These are phyloP conservation scores for Psophocarpus tetragonolobus DNA, from an alignment of 306 rosid genomes.

Conservation along the genomic window DNA sequence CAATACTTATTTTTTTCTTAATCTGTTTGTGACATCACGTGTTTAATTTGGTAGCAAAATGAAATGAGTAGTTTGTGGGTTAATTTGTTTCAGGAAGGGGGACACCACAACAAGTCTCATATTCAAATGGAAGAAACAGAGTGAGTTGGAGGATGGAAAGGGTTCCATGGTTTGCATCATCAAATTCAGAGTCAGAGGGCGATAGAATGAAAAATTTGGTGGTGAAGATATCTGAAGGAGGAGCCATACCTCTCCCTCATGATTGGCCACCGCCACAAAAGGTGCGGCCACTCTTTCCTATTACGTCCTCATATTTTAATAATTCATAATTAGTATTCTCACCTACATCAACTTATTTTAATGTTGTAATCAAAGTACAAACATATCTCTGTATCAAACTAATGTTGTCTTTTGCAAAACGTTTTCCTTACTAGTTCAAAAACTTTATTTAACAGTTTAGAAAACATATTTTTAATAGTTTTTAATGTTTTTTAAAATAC, in stretches of 20 bases:
- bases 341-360: too few species aligned
- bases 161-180: constrained; percentile 29
- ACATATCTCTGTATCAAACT: too few species aligned
- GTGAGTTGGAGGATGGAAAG: constrained; percentile 8
- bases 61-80: not conserved
- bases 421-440: too few species aligned
- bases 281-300: constrained; percentile 24
- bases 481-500: too few species aligned
- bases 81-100: constrained; percentile 33
- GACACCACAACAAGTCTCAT: not conserved
- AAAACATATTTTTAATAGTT: too few species aligned
- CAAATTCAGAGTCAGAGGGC: constrained; percentile 4
- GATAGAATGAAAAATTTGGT: not conserved
- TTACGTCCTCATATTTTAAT: too few species aligned
- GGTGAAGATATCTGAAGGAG: constrained; percentile 44
- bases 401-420: too few species aligned
- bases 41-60: too few species aligned
- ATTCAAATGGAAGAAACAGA: not conserved
- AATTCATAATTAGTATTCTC: too few species aligned
- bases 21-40: not conserved
- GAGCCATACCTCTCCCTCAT: constrained; percentile 19
- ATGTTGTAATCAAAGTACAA: too few species aligned
- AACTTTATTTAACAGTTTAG: too few species aligned
- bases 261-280: not conserved
- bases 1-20: not conserved